Evolutionary conservation across 345 rosid genomes (phyloP).

Genomic region (Salix caprea): DNA sequence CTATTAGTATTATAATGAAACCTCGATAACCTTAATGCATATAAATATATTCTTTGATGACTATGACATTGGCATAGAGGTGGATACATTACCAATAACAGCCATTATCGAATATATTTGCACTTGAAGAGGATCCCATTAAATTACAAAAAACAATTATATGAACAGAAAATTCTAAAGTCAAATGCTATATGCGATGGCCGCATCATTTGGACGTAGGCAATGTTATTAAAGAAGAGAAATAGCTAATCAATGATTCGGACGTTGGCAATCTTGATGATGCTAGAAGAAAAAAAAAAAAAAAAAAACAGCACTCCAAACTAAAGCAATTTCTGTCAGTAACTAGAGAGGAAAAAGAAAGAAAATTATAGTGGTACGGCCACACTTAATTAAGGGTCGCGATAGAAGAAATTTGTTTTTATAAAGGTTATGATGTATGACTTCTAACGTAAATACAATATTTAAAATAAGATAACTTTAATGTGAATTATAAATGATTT

Average conservation of each 20-base stretch:
- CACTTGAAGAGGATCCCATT: neutral
- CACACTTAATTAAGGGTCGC: too few relatives aligned
- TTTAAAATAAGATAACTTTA: too few relatives aligned
- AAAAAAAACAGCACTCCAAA: too few relatives aligned
- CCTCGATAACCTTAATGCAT: neutral
- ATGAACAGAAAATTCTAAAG: neutral
- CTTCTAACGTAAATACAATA: too few relatives aligned
- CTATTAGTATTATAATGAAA: too few relatives aligned
- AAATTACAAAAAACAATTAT: too few relatives aligned
- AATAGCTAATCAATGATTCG: neutral
- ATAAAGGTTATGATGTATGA: too few relatives aligned
- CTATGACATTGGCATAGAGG: conserved; percentile 17
- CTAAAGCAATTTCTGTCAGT: too few relatives aligned
- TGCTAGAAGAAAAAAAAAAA: neutral
- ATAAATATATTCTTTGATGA: neutral
- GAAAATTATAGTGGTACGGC: too few relatives aligned
- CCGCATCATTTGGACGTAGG: neutral
- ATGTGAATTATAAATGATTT: too few relatives aligned
- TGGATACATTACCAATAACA: conserved; percentile 2
- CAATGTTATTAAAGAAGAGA: neutral
- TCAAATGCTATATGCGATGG: neutral
- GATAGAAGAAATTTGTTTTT: too few relatives aligned
- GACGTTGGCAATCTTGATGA: neutral
- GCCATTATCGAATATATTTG: neutral
- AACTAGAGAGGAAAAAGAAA: too few relatives aligned